A percentile compares a stretch with the other conserved stretches of the same genome.
These are phyloP conservation scores for Nemania sp. DNA, from an alignment of 2,329 filamentous ascomycete genomes.

Conservation along the genomic window DNA sequence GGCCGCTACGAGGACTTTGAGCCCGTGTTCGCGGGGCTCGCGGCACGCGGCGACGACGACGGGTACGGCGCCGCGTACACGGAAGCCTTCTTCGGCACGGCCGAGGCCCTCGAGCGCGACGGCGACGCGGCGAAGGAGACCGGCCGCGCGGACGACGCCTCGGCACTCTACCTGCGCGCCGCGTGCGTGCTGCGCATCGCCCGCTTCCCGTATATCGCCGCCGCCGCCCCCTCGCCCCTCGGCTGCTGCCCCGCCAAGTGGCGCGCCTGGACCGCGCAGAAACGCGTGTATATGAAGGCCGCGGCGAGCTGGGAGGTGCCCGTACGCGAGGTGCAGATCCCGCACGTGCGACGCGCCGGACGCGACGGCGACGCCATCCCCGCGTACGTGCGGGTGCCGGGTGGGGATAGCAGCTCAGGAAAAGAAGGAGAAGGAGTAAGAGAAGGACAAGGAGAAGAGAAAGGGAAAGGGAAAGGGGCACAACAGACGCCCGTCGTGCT, in stretches of 20 bases:
- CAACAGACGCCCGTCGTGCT: conserved; percentile 57
- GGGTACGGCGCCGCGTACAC: conserved; percentile 70
- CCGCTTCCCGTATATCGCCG: conserved; percentile 65
- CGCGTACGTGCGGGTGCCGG: conserved; percentile 67
- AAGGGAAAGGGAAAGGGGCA: neutral
- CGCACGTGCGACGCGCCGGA: conserved; percentile 56
- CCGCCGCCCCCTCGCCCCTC: conserved; percentile 44
- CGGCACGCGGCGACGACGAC: conserved; percentile 65
- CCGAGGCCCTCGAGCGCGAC: conserved; percentile 57
- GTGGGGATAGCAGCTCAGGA: no score
- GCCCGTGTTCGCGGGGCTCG: conserved; percentile 68
- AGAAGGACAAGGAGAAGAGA: neutral
- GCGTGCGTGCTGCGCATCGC: conserved; percentile 75
- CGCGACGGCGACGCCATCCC: conserved; percentile 62
- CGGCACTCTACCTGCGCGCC: conserved; percentile 65
- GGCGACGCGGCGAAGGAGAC: conserved; percentile 56
- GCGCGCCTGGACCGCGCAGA: conserved; percentile 68
- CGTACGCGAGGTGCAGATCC: conserved; percentile 64
- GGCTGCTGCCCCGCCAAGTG: conserved; percentile 56
- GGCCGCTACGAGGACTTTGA: conserved; percentile 69
- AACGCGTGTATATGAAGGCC: conserved; percentile 64
- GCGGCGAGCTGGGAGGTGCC: conserved; percentile 58
- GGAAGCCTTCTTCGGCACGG: conserved; percentile 63
- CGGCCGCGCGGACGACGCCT: conserved; percentile 36
- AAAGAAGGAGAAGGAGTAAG: no score